Conservation (phyloP, 768 basidiomycete species). For the Tubosaeta sp. region DNA sequence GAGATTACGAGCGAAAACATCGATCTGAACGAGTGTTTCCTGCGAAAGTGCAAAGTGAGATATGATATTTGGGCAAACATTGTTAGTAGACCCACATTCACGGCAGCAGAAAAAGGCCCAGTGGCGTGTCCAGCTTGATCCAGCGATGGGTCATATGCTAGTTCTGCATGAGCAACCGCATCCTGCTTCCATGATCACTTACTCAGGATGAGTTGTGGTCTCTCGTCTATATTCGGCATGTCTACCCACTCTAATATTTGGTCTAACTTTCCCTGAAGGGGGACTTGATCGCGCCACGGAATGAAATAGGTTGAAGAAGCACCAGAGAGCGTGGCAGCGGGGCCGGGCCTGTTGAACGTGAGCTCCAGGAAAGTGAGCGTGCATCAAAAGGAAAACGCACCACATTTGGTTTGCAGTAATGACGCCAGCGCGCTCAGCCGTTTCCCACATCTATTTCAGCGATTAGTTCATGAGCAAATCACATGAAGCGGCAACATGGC, state of each 20-base stretch:
- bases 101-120: conserved; percentile 63
- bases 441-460: conserved; percentile 86
- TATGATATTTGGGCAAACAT: not conserved
- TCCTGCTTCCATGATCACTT: conserved; percentile 12
- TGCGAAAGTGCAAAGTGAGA: conserved; percentile 22
- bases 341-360: conserved; percentile 63
- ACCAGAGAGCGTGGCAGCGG: conserved; percentile 64
- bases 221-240: conserved; percentile 52
- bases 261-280: conserved; percentile 65
- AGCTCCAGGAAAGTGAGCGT: not conserved
- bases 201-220: conserved; percentile 80
- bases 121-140: conserved; percentile 80
- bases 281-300: conserved; percentile 62
- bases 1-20: conserved; percentile 69
- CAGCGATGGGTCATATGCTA: conserved; percentile 80
- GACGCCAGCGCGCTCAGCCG: conserved; percentile 66
- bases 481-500: conserved; percentile 18
- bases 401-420: conserved; percentile 90
- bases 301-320: conserved; percentile 69
- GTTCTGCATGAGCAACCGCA: not conserved
- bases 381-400: conserved; percentile 38
- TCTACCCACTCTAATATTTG: conserved; percentile 84
- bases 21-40: conserved; percentile 64
- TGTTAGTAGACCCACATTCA: conserved; percentile 51
- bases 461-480: not conserved